Base-by-base conservation (phyloP, 2,329 filamentous ascomycete species). In the Neurospora sp. region DNA sequence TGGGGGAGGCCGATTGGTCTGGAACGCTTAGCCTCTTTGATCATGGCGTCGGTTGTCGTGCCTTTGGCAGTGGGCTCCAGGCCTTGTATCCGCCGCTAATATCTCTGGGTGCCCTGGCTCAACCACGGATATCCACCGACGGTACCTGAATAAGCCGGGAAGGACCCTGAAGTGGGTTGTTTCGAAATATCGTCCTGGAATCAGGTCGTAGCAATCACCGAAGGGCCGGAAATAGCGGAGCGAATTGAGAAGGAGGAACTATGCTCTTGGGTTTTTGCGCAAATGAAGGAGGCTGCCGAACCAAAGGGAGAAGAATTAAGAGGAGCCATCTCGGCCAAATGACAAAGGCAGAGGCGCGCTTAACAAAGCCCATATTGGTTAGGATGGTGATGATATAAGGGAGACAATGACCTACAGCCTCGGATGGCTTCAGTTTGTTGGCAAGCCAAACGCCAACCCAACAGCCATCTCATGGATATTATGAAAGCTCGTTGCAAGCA, bases 11-110 rank as follows among this genome's bases (percentile, higher is more conserved):
- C 52, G 52, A 62, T 33, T 66, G 77, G 78, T 73, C 74, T 77
- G 74, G 77, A 76, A 74, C 77, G 79, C 67, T 75, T 76, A 73
- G 77, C 76, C 73, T 76, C 76, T 73, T 77, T 77, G 72, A 79
- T 77, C 79, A 78, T 80, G 74, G 72, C 73, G 72, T 46, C 72
- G 71, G 71, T 73, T 76, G 72, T 67, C 67, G 68, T 39, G 42
- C 70, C 52, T 38, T 39, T 68, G 69, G 68, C 70, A 73, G 66
- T 69, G 69, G 66, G 40, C 66, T 38, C 58, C 72, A 70, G 70
- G 72, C 68, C 67, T 52, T 52, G 46, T 4, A 19, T 52, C 67
- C 33, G 19, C 38, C 42, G 46, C 68, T 33, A 66, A 38, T 68
- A 52, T 42, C 46, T 28, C 43, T 62, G 58, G 66, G 38, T 28